Evolutionary conservation across 352 stramenopile genomes (phyloP), one percentile per base, ranked within the genome.

Genomic region (Lagenidium sp.): DNA sequence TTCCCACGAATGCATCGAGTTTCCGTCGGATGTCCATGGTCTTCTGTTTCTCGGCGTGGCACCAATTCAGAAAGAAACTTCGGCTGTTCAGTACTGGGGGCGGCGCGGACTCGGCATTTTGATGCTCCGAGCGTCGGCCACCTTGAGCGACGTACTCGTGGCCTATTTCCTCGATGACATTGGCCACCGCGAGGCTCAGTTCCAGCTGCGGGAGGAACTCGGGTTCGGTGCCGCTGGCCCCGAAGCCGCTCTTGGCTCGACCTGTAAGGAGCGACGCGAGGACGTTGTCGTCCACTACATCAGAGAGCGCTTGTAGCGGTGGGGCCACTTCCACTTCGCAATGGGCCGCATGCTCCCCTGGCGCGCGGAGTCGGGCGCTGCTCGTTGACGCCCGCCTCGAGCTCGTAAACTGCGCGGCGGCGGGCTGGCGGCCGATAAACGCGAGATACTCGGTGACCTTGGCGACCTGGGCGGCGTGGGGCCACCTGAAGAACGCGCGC

Each of bases 11-110:
- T 12, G 21, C 29, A 1, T 54, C 44, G 28, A 89, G 50, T 44
- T 89, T 88, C 35, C 64, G 60, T n/a, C 57, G 63, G 18, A 92
- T 68, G 39, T 92, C 74, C 43, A 85, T 60, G 21, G 89, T 52
- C 51, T 89, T 92, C 51, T 92, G 79, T 49, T 92, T 92, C 47
- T 92, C 79, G 2, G 79, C 79, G 47, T 92, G 79, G 43, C 79
- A 89, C 79, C 79, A 92, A 38, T 88, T 84, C 45, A 92, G 78
- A 56, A 81, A 88, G 44, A 89, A 92, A 44, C 79, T 92, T 10
- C 79, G 63, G 45, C 76, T 87, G 46, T 89, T 92, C 21, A 92
- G 68, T 21, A 80, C 71, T 0, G 55, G 66, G 12, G 61, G 44
- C 13, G 56, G 68, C 3, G 62, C 44, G 23, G 61, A 44, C 11